Evolutionary conservation across 306 rosid genomes (phyloP).

Genomic region (Purshia tridentata): DNA sequence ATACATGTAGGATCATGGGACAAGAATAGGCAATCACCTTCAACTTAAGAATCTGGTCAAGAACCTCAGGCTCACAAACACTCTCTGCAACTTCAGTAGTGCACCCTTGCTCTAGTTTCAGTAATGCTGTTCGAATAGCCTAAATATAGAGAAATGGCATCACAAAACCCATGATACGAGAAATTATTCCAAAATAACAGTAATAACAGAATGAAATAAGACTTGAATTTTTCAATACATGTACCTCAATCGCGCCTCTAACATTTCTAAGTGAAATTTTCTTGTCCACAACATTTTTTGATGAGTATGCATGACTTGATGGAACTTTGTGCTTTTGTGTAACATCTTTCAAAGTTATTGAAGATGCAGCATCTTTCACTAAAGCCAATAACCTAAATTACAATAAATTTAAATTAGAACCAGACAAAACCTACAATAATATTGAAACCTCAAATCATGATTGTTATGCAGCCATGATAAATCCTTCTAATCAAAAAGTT

Average conservation of each 20-base stretch:
- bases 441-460: neutral
- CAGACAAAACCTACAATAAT: neutral
- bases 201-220: neutral
- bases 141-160: conserved; percentile 23
- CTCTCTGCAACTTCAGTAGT: conserved; percentile 59
- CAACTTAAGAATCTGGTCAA: conserved; percentile 53
- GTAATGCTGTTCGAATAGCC: conserved; percentile 58
- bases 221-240: conserved; percentile 3
- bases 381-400: conserved; percentile 46
- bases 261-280: conserved; percentile 54
- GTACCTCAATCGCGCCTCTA: conserved; percentile 62
- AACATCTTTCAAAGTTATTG: conserved; percentile 36
- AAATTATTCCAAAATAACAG: neutral
- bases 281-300: conserved; percentile 23
- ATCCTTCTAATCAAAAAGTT: neutral
- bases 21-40: conserved; percentile 38
- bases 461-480: neutral
- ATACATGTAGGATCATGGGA: neutral
- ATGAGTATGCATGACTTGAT: conserved; percentile 20
- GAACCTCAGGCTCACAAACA: conserved; percentile 53
- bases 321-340: conserved; percentile 26
- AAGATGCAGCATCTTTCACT: conserved; percentile 36
- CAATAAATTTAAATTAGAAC: conserved; percentile 1
- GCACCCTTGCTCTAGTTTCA: conserved; percentile 51
- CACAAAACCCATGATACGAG: neutral